Evolutionary conservation across 192 early-diverging fungal species (phyloP), one percentile per base, ranked within the genome.

Genomic region (Backusella macrospora): DNA sequence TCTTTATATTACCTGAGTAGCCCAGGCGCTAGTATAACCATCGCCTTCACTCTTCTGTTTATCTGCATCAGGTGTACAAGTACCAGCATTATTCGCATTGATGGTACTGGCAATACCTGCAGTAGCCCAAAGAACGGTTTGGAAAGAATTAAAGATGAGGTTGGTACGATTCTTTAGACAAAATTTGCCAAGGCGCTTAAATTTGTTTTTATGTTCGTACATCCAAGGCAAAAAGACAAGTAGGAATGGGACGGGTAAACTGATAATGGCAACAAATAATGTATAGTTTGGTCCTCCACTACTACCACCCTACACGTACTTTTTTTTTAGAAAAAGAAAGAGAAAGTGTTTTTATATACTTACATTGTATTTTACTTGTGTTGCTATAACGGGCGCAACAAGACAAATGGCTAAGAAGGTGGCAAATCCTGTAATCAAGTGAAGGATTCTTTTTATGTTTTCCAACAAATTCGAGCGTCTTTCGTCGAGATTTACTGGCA

Each of bases 161-260:
- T 47, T 72, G 15, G 78, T 69, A 21, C 78, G 69, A 38, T 74
- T 71, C 71, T 80, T 75, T 14, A 80, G 26, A 40, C 65, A 72
- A 16, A 80, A 80, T 64, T 80, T 80, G 70, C 78, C 78, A 44
- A 80, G 46, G n/a, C 34, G 64, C 66, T 80, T 80, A 49, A 75
- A 80, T 46, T 80, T 80, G 45, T 75, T 72, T 38, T 80, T 29
- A 7, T 34, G 68, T 44, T 80, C 78, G 14, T 80, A 80, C 44
- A 65, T 70, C 78, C 78, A 80, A 52, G 78, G 78, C 23, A 80
- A 80, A 62, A 76, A 76, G 13, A 75, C 38, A n/a, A 80, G 67
- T 43, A 72, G 39, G 18, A 76, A 45, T 13, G 78, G 74, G 6
- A 68, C 46, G 23, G 67, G 49, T n/a, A 75, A 21, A 64, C 68